Percentiles rank a stretch among this genome's conserved stretches.
phyloP scores from a whole-genome alignment of 306 rosid species.

The Cucurbita moschata region DNA sequence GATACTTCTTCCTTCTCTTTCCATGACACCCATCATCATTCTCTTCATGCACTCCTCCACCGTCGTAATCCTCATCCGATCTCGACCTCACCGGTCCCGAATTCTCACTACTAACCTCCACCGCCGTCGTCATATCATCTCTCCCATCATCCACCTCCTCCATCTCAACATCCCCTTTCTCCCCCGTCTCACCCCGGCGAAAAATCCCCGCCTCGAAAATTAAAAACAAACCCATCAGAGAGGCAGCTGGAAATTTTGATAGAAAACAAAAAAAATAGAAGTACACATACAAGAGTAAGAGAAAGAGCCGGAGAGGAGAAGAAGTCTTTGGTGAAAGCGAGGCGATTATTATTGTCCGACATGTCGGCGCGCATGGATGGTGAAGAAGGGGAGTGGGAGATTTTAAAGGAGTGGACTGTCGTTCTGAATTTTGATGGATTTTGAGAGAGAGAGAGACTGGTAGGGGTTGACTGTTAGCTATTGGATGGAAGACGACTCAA shows the following conservation, averaged over 20 bases:
- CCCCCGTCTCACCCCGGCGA: conserved; percentile 34
- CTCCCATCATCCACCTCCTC: conserved; percentile 86
- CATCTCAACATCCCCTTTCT: conserved; percentile 32
- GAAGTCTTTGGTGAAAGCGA: conserved; percentile 64
- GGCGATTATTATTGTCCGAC: conserved; percentile 64
- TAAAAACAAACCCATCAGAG: background rate
- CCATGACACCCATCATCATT: conserved; percentile 38
- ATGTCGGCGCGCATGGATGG: conserved; percentile 68
- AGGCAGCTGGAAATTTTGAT: too few species aligned
- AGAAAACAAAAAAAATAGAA: too few species aligned
- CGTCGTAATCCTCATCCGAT: conserved; percentile 77
- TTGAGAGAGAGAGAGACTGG: conserved; percentile 24
- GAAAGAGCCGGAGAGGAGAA: conserved; percentile 92
- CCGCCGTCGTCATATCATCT: conserved; percentile 19
- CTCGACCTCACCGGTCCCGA: conserved; percentile 70
- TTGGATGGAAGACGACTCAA: conserved; percentile 26
- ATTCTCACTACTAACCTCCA: conserved; percentile 79
- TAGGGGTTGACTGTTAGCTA: conserved; percentile 96
- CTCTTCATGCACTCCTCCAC: conserved; percentile 40
- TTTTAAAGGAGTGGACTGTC: conserved; percentile 71
- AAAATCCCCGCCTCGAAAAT: conserved; percentile 71
- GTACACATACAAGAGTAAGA: conserved; percentile 56
- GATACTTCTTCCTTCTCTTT: conserved; percentile 89
- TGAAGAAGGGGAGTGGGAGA: conserved; percentile 13
- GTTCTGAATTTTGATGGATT: background rate